These are phyloP conservation scores for Massariosphaeria phaeospora DNA, from an alignment of 495 filamentous ascomycete genomes.

Conservation along the genomic window DNA sequence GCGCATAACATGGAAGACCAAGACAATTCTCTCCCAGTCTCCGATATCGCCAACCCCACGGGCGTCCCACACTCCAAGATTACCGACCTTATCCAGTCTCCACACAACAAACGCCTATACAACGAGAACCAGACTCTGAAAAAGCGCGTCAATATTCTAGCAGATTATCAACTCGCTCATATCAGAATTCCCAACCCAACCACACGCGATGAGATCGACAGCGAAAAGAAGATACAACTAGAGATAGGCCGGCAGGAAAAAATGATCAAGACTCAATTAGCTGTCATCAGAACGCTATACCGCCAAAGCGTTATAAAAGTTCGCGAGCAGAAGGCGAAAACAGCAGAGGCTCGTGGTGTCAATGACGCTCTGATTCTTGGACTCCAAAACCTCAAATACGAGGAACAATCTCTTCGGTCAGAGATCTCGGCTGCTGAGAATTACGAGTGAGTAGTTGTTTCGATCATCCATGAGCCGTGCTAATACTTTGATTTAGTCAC, in stretches of 20 bases:
- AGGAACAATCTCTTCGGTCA: conserved; percentile 81
- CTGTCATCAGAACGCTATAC: conserved; percentile 76
- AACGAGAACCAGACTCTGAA: conserved; percentile 11
- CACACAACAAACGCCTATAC: conserved; percentile 18
- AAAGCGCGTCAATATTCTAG: conserved; percentile 3
- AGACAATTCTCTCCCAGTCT: too few species aligned
- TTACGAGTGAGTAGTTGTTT: conserved; percentile 68
- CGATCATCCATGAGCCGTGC: conserved; percentile 6
- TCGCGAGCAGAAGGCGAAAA: conserved; percentile 79
- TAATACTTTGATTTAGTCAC: conserved; percentile 56
- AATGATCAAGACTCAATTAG: conserved; percentile 68
- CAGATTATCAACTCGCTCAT: conserved; percentile 13
- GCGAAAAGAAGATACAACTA: conserved; percentile 46
- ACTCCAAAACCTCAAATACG: conserved; percentile 94
- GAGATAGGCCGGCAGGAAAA: conserved; percentile 75
- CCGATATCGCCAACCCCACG: background rate
- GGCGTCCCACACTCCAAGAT: background rate
- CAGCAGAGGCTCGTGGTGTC: conserved; percentile 81
- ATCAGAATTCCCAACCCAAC: background rate
- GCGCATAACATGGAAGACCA: too few species aligned
- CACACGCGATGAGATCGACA: conserved; percentile 16
- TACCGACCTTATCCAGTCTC: conserved; percentile 1
- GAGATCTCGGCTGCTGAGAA: conserved; percentile 88
- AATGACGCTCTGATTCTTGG: conserved; percentile 88
- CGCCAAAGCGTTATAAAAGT: conserved; percentile 73